Evolutionary conservation across 805 yeast genomes (phyloP).

Genomic region (Cyberlindnera petersonii): DNA sequence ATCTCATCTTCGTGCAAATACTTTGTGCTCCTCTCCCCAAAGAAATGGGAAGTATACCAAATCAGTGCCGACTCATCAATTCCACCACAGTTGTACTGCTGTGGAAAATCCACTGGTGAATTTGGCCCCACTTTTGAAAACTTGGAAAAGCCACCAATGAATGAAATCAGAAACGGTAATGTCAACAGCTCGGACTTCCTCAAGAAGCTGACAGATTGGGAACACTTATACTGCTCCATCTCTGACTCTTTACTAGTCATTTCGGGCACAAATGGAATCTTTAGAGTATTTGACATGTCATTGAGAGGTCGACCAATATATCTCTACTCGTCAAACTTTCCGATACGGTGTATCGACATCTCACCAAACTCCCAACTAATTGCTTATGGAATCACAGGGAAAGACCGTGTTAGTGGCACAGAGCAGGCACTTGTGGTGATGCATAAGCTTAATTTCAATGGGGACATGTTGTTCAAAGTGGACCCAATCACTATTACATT

Average conservation of each 20-base stretch:
- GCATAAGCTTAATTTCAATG: constrained; percentile 34
- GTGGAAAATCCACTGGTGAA: constrained; percentile 69
- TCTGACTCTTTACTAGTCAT: constrained; percentile 57
- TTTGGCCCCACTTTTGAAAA: constrained; percentile 50
- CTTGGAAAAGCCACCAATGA: constrained; percentile 28
- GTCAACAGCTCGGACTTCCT: constrained; percentile 16
- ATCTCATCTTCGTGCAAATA: constrained; percentile 57
- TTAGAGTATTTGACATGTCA: constrained; percentile 60
- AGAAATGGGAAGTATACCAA: constrained; percentile 71
- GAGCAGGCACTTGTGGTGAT: constrained; percentile 76
- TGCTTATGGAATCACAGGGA: constrained; percentile 81
- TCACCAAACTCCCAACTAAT: constrained; percentile 60
- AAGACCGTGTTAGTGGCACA: constrained; percentile 60
- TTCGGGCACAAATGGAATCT: constrained; percentile 65
- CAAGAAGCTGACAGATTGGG: constrained; percentile 46
- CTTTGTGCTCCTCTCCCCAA: constrained; percentile 62
- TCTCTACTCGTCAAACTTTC: constrained; percentile 65
- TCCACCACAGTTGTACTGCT: constrained; percentile 55
- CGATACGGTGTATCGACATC: constrained; percentile 74
- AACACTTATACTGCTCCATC: constrained; percentile 54
- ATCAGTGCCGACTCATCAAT: constrained; percentile 43
- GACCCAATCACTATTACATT: constrained; percentile 70
- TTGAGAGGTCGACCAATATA: constrained; percentile 60
- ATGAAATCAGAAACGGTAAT: constrained; percentile 20
- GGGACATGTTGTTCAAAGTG: constrained; percentile 30